These are phyloP conservation scores for Trypanosoma brucei DNA, from an alignment of 208 protist species.

Conservation along the genomic window DNA sequence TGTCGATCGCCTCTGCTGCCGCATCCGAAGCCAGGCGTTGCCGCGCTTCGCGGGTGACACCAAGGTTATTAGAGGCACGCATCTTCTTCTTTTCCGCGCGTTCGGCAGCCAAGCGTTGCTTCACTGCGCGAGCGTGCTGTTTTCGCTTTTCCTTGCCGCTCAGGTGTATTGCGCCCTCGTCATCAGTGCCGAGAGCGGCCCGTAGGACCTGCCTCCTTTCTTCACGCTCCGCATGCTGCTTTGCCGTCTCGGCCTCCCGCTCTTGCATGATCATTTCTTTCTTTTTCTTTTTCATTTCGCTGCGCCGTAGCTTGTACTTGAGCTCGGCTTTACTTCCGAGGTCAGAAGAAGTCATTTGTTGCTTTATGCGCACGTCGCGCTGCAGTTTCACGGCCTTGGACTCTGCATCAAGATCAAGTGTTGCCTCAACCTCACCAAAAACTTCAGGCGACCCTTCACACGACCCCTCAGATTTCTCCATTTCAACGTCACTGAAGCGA, in stretches of 20 bases:
- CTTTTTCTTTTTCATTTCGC: conserved; percentile 85
- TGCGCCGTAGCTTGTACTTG: conserved; percentile 84
- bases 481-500: conserved; percentile 74
- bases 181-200: conserved; percentile 51
- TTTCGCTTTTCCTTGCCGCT: conserved; percentile 76
- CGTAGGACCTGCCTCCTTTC: conserved; percentile 50
- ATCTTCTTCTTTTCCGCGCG: conserved; percentile 63
- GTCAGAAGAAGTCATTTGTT: conserved; percentile 57
- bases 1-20: conserved; percentile 57
- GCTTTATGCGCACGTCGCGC: conserved; percentile 50
- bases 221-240: conserved; percentile 32
- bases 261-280: conserved; percentile 66
- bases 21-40: conserved; percentile 30
- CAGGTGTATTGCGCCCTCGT: conserved; percentile 35
- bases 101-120: conserved; percentile 61
- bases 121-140: conserved; percentile 59
- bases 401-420: conserved; percentile 78
- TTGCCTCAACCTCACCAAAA: conserved; percentile 70
- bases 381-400: conserved; percentile 67
- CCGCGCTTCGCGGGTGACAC: conserved; percentile 46
- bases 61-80: conserved; percentile 55
- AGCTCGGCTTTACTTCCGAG: conserved; percentile 67
- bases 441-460: conserved; percentile 24
- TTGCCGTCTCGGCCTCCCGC: conserved; percentile 50
- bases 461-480: conserved; percentile 22